Evolutionary conservation across 2,329 filamentous ascomycete species (phyloP).

Genomic region (Talaromyces sp.): DNA sequence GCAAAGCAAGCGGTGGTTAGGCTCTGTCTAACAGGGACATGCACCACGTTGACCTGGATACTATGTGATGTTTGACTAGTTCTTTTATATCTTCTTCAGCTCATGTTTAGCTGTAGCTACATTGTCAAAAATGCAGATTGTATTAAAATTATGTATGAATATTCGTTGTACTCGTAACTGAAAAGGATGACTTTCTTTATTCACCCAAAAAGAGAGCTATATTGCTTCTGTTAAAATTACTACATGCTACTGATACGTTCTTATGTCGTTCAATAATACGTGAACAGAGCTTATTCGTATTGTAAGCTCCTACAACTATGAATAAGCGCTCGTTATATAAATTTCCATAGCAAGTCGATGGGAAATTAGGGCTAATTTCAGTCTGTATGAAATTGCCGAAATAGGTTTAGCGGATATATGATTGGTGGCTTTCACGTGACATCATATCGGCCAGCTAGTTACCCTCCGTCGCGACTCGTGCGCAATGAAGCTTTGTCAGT

Average conservation of each 20-base stretch:
- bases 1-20: neutral
- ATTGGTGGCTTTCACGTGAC: constrained; percentile 3
- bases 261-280: no score
- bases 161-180: neutral
- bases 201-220: no score
- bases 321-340: neutral
- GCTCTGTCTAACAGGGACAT: neutral
- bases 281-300: neutral
- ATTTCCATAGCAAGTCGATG: neutral
- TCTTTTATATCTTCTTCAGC: no score
- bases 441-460: neutral
- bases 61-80: neutral
- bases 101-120: neutral
- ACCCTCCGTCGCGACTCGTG: neutral
- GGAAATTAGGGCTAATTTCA: neutral
- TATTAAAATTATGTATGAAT: neutral
- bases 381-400: neutral
- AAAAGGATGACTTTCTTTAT: neutral
- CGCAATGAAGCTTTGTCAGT: constrained; percentile 1
- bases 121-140: neutral
- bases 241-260: no score
- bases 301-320: neutral
- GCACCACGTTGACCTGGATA: neutral
- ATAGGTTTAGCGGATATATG: neutral
- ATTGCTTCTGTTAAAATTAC: no score